Base-by-base conservation (phyloP, 179 eudicot genomes). In the Silene noctiflora region DNA sequence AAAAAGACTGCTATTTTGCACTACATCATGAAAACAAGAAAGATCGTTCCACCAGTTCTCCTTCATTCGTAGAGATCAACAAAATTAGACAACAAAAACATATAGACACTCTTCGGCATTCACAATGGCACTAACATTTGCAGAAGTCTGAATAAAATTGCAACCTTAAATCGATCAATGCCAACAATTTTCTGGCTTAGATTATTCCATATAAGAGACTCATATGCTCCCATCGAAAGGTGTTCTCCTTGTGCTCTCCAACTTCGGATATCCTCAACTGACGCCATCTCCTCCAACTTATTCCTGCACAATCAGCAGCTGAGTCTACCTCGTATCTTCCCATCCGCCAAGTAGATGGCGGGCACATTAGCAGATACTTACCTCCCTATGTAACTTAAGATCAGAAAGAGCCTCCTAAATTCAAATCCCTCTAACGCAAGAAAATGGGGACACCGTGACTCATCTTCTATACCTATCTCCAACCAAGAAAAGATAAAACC, bases 371-470 rank as follows among this genome's bases (percentile, higher is more conserved):
- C 65, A 61, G 4, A 16, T 58, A 78, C 78, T 67, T 77, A 92
- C 97, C 87, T 86, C 77, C 92, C 88, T 60, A 85, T 73, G 81
- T 92, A 89, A 84, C 83, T 85, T 48, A 88, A 72, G 27, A 92
- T 63, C 70, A 92, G 76, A 77, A 92, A 89, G 44, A 80, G 63
- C 77, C 81, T 89, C 70, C 90, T 78, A 69, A 85, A 92, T 77
- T 90, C 96, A 17, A 92, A 86, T 48, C 85, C 86, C 31, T 83
- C 78, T 29, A 92, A 83, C 33, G 85, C 88, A 68, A 56, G 61
- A 75, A 81, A 78, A 64, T 80, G 88, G 6, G 81, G 67, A 25
- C 31, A 20, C 22, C 10, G 73, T 16, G 71, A 71, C 66, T 53
- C 24, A 22, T 53, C 55, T 62, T 67, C 48, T 29, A 19, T 4